These are phyloP conservation scores for Flaveria ramosissima DNA, from an alignment of 129 eudicot genomes.

Conservation along the genomic window DNA sequence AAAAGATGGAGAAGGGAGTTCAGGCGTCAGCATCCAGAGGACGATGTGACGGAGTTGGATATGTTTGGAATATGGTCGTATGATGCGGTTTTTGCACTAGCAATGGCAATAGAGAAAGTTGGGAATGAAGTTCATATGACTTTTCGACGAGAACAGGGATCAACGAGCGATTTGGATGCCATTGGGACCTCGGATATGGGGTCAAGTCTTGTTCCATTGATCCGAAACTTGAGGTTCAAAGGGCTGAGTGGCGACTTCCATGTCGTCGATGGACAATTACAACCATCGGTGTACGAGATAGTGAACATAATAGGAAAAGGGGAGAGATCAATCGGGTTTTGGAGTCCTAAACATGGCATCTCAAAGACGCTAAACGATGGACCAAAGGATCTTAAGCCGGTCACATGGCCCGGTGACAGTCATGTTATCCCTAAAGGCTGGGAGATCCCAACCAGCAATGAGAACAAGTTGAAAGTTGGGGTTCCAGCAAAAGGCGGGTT, in stretches of 20 bases:
- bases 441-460: constrained; percentile 19
- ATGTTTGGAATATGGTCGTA: constrained; percentile 17
- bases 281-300: constrained; percentile 1
- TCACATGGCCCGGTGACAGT: constrained; percentile 13
- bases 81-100: constrained; percentile 3
- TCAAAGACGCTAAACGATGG: neutral
- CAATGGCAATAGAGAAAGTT: neutral
- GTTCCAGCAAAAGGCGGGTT: constrained; percentile 22
- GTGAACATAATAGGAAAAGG: constrained; percentile 1
- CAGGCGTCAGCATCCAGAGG: neutral
- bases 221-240: constrained; percentile 4
- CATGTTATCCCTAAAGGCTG: constrained; percentile 13
- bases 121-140: neutral
- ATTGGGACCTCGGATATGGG: constrained; percentile 12
- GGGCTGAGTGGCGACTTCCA: constrained; percentile 7
- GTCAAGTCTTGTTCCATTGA: neutral
- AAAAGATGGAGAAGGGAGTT: constrained; percentile 8
- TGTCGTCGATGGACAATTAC: constrained; percentile 5
- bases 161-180: constrained; percentile 18
- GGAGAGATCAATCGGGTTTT: neutral
- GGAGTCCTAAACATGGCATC: constrained; percentile 1
- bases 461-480: constrained; percentile 8
- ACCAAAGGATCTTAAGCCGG: neutral
- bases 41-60: neutral
- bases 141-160: neutral